Evolutionary conservation across 148 eudicot genomes (phyloP).

Genomic region (Rhododendron kiyosumense): DNA sequence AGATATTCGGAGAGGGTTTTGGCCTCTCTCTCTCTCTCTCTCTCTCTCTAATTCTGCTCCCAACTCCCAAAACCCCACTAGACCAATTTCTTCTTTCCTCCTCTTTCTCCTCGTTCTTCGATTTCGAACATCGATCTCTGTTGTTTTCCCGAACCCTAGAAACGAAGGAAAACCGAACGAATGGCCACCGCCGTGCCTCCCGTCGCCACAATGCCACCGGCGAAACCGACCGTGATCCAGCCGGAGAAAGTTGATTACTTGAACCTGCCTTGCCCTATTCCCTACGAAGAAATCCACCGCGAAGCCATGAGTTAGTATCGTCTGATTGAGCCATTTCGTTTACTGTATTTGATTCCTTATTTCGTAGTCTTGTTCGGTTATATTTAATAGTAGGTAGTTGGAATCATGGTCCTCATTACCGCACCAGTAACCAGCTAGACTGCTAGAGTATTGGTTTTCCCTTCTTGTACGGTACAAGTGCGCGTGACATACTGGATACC

Average conservation of each 20-base stretch:
- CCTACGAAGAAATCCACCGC: constrained; percentile 85
- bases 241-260: constrained; percentile 64
- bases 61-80: not conserved
- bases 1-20: not conserved
- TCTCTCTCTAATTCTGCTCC: not conserved
- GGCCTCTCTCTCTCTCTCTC: not conserved
- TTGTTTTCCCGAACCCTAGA: not conserved
- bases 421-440: not conserved
- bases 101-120: not conserved
- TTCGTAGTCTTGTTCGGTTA: not conserved
- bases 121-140: not conserved
- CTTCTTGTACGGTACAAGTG: not conserved
- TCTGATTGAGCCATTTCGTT: not conserved
- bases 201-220: constrained; percentile 18
- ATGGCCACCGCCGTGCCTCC: constrained; percentile 37
- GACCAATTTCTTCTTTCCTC: not conserved
- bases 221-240: constrained; percentile 21
- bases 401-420: not conserved
- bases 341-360: not conserved
- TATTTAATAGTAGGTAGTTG: not conserved
- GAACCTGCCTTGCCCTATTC: constrained; percentile 79
- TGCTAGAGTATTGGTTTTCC: not conserved
- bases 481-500: too few species aligned
- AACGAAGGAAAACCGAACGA: not conserved
- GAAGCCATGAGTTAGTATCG: constrained; percentile 72